A percentile compares a stretch with the other conserved stretches of the same genome.
Conservation (phyloP, 2,329 filamentous ascomycete genomes). For the Cordyceps fumosorosea region DNA sequence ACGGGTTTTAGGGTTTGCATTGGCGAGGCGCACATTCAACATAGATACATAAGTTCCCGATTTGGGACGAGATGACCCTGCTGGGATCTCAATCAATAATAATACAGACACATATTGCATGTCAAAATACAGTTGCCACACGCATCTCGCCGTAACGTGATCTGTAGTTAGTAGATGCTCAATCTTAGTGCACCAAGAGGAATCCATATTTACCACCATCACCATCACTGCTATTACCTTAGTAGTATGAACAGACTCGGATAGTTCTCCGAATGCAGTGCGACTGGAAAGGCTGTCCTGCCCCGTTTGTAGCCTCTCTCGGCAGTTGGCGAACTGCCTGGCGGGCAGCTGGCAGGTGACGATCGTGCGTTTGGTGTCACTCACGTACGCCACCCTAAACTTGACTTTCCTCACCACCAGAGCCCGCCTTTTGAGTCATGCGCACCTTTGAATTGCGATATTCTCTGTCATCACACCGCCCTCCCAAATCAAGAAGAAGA, state of each 20-base stretch:
- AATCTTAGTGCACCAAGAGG: too few species aligned
- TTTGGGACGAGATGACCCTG: conserved; percentile 12
- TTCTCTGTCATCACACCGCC: background rate
- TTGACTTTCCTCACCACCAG: background rate
- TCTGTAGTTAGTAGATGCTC: too few species aligned
- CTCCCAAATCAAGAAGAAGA: background rate
- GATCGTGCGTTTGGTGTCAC: background rate
- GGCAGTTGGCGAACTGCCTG: background rate
- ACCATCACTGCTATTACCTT: too few species aligned
- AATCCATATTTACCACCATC: too few species aligned
- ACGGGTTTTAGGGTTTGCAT: conserved; percentile 12
- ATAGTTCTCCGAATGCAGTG: too few species aligned
- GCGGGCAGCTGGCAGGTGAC: background rate
- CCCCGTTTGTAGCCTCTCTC: background rate
- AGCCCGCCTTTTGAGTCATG: background rate
- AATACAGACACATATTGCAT: conserved; percentile 2
- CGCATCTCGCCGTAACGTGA: too few species aligned
- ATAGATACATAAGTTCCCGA: conserved; percentile 15
- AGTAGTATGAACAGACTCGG: too few species aligned
- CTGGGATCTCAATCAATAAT: conserved; percentile 7
- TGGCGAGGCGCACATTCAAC: conserved; percentile 15
- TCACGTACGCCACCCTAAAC: background rate
- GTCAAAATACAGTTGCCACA: background rate
- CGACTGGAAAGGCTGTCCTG: too few species aligned
- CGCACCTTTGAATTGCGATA: background rate